Evolutionary conservation across 805 yeast species (phyloP), one percentile per base, ranked within the genome.

Genomic region (Metschnikowia noctiluminum): DNA sequence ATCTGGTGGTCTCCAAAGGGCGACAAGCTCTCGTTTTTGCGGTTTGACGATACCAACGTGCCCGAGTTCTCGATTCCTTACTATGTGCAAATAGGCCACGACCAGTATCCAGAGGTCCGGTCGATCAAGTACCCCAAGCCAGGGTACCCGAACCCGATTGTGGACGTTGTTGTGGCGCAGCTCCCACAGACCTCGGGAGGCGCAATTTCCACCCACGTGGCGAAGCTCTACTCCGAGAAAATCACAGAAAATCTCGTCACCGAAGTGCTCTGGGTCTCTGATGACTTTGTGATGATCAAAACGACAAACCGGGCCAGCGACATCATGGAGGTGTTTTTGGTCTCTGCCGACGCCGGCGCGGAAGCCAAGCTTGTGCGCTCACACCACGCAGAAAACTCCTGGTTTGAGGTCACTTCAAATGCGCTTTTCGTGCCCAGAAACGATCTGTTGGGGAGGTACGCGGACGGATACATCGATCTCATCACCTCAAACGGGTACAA

Each of bases 1-100:
- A 56, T 89, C 42, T 89, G 96, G 96, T 90, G 96, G 96, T 85
- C 96, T 6, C 88, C 88, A 8, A 65, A 73, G 38, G 90, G 92
- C 11, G 69, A 77, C n/a, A 76, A 73, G 57, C 62, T 90, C 39
- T 77, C 89, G 0, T 85, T 79, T 52, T 65, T 87, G 56, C 76
- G 82, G 49, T 79, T 87, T 35, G 84, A 89, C 63, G 96, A 90
- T 58, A 78, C 92, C 1, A 61, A 65, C 6, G 96, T 89, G 1
- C 85, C 86, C 2, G 84, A 77, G 40, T 89, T 76, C 63, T 80
- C 88, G 1, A 79, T 89, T 37, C 89, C 91, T 5, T 88, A 84
- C 63, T 89, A 80, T 68, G 86, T 81, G 12, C 86, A 84, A 55
- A 65, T 71, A 43, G 70, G 66, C 32, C 56, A 56, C 40, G 67